These are phyloP conservation scores for Tuber borchii DNA, from an alignment of 495 filamentous ascomycete genomes.

Conservation along the genomic window DNA sequence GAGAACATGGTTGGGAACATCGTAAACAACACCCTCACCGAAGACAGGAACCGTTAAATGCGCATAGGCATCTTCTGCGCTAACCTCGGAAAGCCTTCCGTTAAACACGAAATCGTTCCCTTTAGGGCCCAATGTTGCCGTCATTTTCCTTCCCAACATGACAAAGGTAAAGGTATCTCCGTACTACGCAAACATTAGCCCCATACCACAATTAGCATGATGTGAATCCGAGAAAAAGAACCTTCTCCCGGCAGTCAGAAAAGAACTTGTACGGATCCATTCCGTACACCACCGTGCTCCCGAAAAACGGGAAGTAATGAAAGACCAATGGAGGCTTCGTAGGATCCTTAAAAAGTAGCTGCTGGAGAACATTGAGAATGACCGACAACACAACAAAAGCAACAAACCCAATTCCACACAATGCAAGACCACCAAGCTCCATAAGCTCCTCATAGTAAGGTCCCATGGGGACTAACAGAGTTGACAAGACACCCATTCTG, in stretches of 20 bases:
- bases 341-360: constrained; percentile 63
- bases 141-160: constrained; percentile 67
- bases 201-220: not conserved
- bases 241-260: constrained; percentile 61
- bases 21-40: constrained; percentile 78
- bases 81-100: constrained; percentile 72
- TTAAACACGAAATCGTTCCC: constrained; percentile 86
- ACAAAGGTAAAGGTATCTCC: constrained; percentile 77
- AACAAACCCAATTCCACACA: constrained; percentile 41
- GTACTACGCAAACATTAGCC: constrained; percentile 48
- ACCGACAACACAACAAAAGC: constrained; percentile 52
- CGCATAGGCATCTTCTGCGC: constrained; percentile 74
- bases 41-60: constrained; percentile 80
- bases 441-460: constrained; percentile 43
- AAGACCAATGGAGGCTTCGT: constrained; percentile 76
- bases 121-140: constrained; percentile 66
- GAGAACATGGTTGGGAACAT: constrained; percentile 77
- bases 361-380: constrained; percentile 59
- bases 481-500: constrained; percentile 35
- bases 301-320: constrained; percentile 74
- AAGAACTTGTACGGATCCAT: constrained; percentile 81
- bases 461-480: constrained; percentile 27
- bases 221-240: constrained; percentile 38
- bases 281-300: constrained; percentile 72
- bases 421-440: constrained; percentile 43